phyloP scores from a whole-genome alignment of 1,284 basidiomycete genomes.

The Marasmius sp. region DNA sequence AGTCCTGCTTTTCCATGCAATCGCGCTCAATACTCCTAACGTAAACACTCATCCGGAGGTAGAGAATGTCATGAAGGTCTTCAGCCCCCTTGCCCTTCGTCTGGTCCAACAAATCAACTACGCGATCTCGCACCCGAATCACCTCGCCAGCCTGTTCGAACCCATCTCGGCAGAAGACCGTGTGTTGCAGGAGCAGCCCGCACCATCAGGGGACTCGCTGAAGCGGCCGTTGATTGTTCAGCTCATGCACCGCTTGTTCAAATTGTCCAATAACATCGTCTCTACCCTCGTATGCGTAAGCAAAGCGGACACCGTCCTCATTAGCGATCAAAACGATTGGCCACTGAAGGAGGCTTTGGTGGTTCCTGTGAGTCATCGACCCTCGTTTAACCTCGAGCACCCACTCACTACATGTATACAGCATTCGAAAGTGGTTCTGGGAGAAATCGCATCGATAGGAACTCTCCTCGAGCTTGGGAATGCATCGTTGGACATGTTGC shows the following conservation, averaged over 20 bases:
- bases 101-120: constrained; percentile 90
- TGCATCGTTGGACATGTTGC: constrained; percentile 67
- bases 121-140: constrained; percentile 87
- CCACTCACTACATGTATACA: constrained; percentile 28
- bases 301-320: constrained; percentile 66
- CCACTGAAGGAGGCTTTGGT: constrained; percentile 65
- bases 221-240: constrained; percentile 71
- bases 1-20: constrained; percentile 72
- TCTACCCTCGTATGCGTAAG: constrained; percentile 73
- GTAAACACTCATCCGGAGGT: constrained; percentile 47
- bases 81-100: constrained; percentile 63
- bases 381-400: not conserved
- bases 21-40: constrained; percentile 54
- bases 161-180: constrained; percentile 80
- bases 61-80: constrained; percentile 64
- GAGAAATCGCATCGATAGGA: constrained; percentile 77
- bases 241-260: constrained; percentile 69
- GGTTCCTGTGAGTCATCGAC: constrained; percentile 60
- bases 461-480: constrained; percentile 78
- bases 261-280: constrained; percentile 67
- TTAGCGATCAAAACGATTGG: constrained; percentile 71
- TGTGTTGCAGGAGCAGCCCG: constrained; percentile 61
- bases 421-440: constrained; percentile 80
- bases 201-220: constrained; percentile 50
- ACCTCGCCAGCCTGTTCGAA: constrained; percentile 79